Conservation (phyloP, 1,139 yeast species). For the Maudiozyma humilis region DNA sequence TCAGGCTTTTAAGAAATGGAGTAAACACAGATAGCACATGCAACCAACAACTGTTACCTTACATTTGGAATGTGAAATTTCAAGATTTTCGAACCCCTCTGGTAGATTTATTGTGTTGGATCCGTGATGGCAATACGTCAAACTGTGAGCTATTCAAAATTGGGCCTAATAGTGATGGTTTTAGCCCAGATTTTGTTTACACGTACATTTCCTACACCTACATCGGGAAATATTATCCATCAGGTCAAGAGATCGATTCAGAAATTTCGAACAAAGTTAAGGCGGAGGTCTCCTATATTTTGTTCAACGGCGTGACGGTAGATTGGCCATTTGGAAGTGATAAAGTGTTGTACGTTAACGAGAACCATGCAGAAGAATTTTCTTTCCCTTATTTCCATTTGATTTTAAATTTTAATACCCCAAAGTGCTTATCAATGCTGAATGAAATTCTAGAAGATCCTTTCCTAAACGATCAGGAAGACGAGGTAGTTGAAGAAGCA, state of each 20-base stretch:
- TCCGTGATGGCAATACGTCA: constrained; percentile 8
- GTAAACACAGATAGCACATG: constrained; percentile 31
- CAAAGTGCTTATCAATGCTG: constrained; percentile 20
- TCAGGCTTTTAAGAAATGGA: constrained; percentile 40
- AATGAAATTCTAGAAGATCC: constrained; percentile 28
- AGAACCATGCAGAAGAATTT: constrained; percentile 23
- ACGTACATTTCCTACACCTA: constrained; percentile 59
- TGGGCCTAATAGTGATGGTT: background rate
- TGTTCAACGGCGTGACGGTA: constrained; percentile 46
- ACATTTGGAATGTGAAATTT: constrained; percentile 59
- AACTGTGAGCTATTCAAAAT: constrained; percentile 7
- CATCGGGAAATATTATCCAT: constrained; percentile 74
- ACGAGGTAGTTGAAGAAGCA: background rate
- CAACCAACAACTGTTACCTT: constrained; percentile 39
- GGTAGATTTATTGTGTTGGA: constrained; percentile 32
- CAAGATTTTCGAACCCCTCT: constrained; percentile 64
- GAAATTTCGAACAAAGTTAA: constrained; percentile 32
- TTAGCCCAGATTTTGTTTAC: constrained; percentile 2
- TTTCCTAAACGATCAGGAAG: constrained; percentile 22
- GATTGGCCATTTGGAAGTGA: constrained; percentile 39
- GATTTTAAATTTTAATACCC: constrained; percentile 20
- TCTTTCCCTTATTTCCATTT: constrained; percentile 31
- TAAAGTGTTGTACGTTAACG: constrained; percentile 18
- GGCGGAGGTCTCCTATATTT: constrained; percentile 42
- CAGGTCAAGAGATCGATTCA: constrained; percentile 42